Conservation (phyloP, 1,284 basidiomycete genomes). For the Meira miltonrushii region DNA sequence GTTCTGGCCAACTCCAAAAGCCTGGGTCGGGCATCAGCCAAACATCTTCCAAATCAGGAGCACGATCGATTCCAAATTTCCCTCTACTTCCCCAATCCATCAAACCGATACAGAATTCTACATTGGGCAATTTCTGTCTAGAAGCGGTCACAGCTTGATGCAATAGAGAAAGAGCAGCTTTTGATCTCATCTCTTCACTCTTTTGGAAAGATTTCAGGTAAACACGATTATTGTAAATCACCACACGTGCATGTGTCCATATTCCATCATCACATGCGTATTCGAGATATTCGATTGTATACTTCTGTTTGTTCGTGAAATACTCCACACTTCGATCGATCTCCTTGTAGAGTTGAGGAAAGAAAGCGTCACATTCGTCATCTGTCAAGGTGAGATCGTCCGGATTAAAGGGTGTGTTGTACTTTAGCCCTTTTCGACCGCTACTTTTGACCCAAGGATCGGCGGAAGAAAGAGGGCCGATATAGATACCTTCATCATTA, state of each 20-base stretch:
- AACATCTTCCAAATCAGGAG: constrained; percentile 33
- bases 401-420: constrained; percentile 39
- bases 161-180: constrained; percentile 34
- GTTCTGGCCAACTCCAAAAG: constrained; percentile 45
- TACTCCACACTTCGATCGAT: constrained; percentile 35
- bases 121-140: constrained; percentile 42
- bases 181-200: constrained; percentile 31
- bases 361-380: constrained; percentile 46
- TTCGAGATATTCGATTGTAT: constrained; percentile 5
- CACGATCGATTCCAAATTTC: constrained; percentile 41
- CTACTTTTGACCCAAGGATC: constrained; percentile 28
- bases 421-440: constrained; percentile 20
- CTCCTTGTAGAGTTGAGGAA: constrained; percentile 44
- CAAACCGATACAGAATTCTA: constrained; percentile 46
- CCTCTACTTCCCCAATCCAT: constrained; percentile 45
- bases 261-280: constrained; percentile 36
- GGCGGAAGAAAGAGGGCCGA: too few species aligned
- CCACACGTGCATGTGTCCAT: constrained; percentile 41
- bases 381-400: constrained; percentile 44
- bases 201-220: constrained; percentile 42
- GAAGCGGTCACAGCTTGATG: constrained; percentile 31
- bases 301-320: constrained; percentile 23
- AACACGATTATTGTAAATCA: constrained; percentile 44
- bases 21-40: constrained; percentile 52
- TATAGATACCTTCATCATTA: too few species aligned